Conservation (phyloP, 345 rosid genomes). For the Melastoma malabathricum region DNA sequence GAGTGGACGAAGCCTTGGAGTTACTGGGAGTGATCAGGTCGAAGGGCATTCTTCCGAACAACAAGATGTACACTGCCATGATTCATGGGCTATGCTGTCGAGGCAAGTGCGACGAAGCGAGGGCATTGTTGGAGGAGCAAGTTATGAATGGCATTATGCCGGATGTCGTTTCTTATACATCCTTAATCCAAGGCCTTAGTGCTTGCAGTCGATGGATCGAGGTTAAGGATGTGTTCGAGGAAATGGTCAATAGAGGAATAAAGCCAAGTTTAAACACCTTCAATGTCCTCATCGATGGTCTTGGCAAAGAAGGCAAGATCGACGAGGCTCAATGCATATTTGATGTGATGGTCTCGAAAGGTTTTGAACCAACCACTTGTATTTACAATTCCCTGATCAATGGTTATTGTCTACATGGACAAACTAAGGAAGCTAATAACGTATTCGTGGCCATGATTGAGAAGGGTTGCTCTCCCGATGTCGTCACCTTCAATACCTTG, state of each 20-base stretch:
- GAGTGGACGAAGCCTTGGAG: no score
- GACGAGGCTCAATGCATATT: slow-evolving; percentile 1
- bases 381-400: slow-evolving; percentile 7
- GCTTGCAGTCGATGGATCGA: not conserved
- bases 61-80: slow-evolving; percentile 1
- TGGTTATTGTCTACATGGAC: slow-evolving; percentile 6
- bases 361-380: slow-evolving; percentile 1
- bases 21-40: not conserved
- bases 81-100: not conserved
- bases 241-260: not conserved
- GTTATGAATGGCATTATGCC: not conserved
- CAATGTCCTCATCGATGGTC: slow-evolving; percentile 2
- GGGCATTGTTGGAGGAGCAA: not conserved
- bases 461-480: slow-evolving; percentile 6
- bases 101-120: slow-evolving; percentile 3
- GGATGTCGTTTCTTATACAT: not conserved
- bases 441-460: slow-evolving; percentile 4
- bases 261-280: not conserved
- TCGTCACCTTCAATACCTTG: not conserved
- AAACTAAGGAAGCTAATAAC: slow-evolving; percentile 4
- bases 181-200: slow-evolving; percentile 1
- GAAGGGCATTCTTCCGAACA: not conserved
- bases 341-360: slow-evolving; percentile 1
- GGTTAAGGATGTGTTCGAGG: not conserved
- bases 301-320: not conserved